phyloP scores from a whole-genome alignment of 192 early-diverging fungal genomes.

The Lunasporangiospora selenospora region DNA sequence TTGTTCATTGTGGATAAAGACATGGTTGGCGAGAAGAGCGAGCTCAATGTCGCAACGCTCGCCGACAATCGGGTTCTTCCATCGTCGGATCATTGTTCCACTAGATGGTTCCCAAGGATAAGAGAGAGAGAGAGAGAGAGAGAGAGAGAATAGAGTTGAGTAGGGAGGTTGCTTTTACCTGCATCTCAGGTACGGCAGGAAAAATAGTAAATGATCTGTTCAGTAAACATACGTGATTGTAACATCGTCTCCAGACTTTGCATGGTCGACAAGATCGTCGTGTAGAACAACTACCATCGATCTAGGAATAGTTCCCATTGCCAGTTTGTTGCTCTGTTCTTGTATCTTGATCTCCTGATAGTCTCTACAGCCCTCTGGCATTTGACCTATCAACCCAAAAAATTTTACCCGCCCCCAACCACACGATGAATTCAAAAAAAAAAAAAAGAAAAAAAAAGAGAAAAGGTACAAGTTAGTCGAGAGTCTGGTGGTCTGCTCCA shows the following conservation, averaged over 20 bases:
- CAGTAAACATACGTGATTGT: slow-evolving; percentile 55
- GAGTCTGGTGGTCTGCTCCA: background rate
- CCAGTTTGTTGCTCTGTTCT: slow-evolving; percentile 70
- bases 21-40: slow-evolving; percentile 65
- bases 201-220: no score
- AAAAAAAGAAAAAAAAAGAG: background rate
- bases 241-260: slow-evolving; percentile 67
- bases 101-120: slow-evolving; percentile 26
- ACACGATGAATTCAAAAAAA: background rate
- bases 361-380: slow-evolving; percentile 63
- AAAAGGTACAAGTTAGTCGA: no score
- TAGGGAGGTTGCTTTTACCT: background rate
- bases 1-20: slow-evolving; percentile 67
- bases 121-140: background rate
- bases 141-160: background rate
- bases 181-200: background rate
- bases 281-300: slow-evolving; percentile 65
- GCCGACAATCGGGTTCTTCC: slow-evolving; percentile 51
- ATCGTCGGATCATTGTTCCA: slow-evolving; percentile 67
- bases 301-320: slow-evolving; percentile 67
- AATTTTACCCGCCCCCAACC: background rate
- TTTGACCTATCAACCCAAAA: slow-evolving; percentile 31
- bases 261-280: slow-evolving; percentile 64
- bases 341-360: slow-evolving; percentile 85
- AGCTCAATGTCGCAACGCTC: slow-evolving; percentile 71